Base-by-base conservation (phyloP, 345 rosid species). In the Gossypium arboreum region DNA sequence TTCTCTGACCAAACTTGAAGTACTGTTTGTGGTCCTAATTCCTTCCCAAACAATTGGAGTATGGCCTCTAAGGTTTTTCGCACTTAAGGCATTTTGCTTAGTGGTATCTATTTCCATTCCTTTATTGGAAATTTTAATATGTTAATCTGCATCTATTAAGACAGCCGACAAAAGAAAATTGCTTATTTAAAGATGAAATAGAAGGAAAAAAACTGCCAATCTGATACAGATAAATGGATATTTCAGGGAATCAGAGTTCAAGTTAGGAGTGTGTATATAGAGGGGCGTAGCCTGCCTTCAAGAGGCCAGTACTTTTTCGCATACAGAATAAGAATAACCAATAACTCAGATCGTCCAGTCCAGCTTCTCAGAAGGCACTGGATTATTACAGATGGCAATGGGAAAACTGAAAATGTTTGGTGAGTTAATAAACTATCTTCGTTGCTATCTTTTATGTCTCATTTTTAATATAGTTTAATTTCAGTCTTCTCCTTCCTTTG, bases 341-440 rank as follows among this genome's bases (percentile, higher is more conserved):
- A 91, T 78, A 85, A 82, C 76, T 91, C 93, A 17, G 85, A 87
- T 71, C 83, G 88, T 76, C 88, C 92, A 24, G 92, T 91, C 77
- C 96, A 91, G 78, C 96, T 91, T 79, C 93, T 91, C 57, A 82
- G 87, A 80, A 84, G 96, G 65, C 93, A 89, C 72, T 87, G 93
- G 93, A 85, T 91, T 75, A 86, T 89, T 67, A 86, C 89, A 7
- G 86, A 91, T 82, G 93, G 84, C 74, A 85, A 84, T 77, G 92
- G 82, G 24, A 91, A 81, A 84, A 83, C 87, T 69, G 93, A 91
- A 65, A 86, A 87, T 51, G 80, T 91, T 24, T 89, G 93, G 93
- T 91, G 82, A 84, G 88, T 79, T 56, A n/a, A 50, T 52, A 2
- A 72, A 17, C 41, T 12, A 15, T 44, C 22, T 64, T 68, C 34